phyloP scores from a whole-genome alignment of 1,284 basidiomycete genomes.

The Xerocomus amazonicus region DNA sequence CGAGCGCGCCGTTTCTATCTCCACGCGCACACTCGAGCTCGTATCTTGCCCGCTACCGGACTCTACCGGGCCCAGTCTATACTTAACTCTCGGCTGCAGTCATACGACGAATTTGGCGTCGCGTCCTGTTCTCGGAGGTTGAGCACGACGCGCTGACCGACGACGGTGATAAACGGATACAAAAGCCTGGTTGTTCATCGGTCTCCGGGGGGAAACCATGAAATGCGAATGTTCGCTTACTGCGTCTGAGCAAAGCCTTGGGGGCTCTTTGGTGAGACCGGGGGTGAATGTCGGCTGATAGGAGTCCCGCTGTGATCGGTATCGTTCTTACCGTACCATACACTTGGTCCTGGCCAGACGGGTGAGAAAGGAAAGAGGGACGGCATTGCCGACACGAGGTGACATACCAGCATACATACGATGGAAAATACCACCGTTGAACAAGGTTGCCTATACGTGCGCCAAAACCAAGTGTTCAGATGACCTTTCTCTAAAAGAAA shows the following conservation, averaged over 20 bases:
- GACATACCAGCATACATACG: slow-evolving; percentile 20
- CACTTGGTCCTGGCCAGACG: slow-evolving; percentile 7
- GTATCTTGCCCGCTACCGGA: no score
- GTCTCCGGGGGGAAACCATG: no score
- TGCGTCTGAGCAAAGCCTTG: slow-evolving; percentile 8
- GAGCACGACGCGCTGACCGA: slow-evolving; percentile 26
- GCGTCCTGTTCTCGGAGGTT: slow-evolving; percentile 17
- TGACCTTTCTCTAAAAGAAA: neutral
- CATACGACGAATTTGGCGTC: neutral
- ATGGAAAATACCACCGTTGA: slow-evolving; percentile 12
- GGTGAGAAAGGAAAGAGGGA: neutral
- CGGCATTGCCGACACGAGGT: no score
- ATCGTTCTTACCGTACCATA: slow-evolving; percentile 10
- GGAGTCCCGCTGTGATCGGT: neutral
- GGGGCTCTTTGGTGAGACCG: slow-evolving; percentile 13
- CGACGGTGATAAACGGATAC: slow-evolving; percentile 11
- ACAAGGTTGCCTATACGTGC: slow-evolving; percentile 9
- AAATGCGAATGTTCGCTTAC: slow-evolving; percentile 9
- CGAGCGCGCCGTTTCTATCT: no score
- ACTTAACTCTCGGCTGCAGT: slow-evolving; percentile 12
- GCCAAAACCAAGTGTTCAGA: neutral
- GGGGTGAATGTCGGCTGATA: no score
- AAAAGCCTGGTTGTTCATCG: slow-evolving; percentile 4
- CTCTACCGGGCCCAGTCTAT: neutral
- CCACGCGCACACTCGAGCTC: no score